These are phyloP conservation scores for Craterostigma plantagineum DNA, from an alignment of 257 asterid species.

Conservation along the genomic window DNA sequence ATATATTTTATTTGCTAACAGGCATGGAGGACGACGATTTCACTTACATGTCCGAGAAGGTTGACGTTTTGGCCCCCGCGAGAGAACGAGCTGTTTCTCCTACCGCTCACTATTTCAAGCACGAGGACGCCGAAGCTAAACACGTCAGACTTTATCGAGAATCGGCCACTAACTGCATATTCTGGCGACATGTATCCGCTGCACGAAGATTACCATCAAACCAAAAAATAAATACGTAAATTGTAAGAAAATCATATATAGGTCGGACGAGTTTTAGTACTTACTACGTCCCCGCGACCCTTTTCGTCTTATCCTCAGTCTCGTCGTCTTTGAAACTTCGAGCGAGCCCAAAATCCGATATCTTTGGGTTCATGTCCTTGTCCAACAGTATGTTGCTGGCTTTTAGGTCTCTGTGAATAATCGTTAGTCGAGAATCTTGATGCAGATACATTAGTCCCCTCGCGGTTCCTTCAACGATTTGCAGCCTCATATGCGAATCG, in stretches of 20 bases:
- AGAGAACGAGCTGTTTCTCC: background rate
- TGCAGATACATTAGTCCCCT: slow-evolving; percentile 82
- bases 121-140: background rate
- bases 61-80: background rate
- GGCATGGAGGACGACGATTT: no score
- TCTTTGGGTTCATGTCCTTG: slow-evolving; percentile 79
- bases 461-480: slow-evolving; percentile 72
- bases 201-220: no score
- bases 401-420: slow-evolving; percentile 73
- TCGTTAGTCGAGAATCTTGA: slow-evolving; percentile 77
- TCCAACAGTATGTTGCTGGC: slow-evolving; percentile 80
- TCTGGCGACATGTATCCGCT: background rate
- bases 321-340: slow-evolving; percentile 72
- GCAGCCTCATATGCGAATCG: slow-evolving; percentile 48
- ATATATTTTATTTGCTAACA: no score
- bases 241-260: no score
- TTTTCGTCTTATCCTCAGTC: slow-evolving; percentile 64
- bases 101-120: background rate
- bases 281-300: slow-evolving; percentile 85
- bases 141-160: background rate
- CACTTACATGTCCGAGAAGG: background rate
- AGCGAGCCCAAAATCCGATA: slow-evolving; percentile 94
- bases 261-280: slow-evolving; percentile 5
- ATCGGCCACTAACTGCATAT: background rate
- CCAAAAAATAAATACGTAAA: no score